Conservation (phyloP, 2,329 filamentous ascomycete species). For the Ophiostoma montium region DNA sequence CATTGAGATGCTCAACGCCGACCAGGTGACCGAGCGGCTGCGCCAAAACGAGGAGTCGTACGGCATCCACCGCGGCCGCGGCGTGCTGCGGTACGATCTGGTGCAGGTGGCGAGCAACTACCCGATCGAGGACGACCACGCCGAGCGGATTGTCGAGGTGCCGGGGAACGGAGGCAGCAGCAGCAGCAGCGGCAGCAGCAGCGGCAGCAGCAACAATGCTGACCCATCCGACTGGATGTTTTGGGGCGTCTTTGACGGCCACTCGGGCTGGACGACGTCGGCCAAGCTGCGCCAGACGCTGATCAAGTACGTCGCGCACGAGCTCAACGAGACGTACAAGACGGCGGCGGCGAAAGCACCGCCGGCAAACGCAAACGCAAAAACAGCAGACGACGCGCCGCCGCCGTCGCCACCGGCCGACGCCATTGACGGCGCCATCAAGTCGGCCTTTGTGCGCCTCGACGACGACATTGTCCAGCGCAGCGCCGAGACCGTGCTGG, state of each 20-base stretch:
- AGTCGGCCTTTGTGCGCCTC: slow-evolving; percentile 73
- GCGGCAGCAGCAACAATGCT: slow-evolving; percentile 28
- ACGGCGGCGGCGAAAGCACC: slow-evolving; percentile 35
- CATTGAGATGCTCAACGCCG: slow-evolving; percentile 90
- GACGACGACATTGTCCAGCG: slow-evolving; percentile 92
- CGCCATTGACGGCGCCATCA: slow-evolving; percentile 81
- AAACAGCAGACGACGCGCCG: too few species aligned
- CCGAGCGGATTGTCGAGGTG: slow-evolving; percentile 93
- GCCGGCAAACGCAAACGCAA: too few species aligned
- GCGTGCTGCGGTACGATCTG: slow-evolving; percentile 87
- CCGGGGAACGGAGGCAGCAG: slow-evolving; percentile 40
- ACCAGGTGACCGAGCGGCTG: slow-evolving; percentile 83
- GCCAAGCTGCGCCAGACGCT: slow-evolving; percentile 86
- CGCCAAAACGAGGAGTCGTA: slow-evolving; percentile 86
- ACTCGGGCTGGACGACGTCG: slow-evolving; percentile 96
- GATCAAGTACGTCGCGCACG: slow-evolving; percentile 82
- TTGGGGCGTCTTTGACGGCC: slow-evolving; percentile 97
- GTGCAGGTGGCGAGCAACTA: slow-evolving; percentile 93
- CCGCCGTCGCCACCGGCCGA: slow-evolving; percentile 51
- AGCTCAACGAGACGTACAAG: slow-evolving; percentile 86
- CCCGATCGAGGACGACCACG: slow-evolving; percentile 95
- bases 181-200: too few species aligned
- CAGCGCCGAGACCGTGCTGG: slow-evolving; percentile 81
- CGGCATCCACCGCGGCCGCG: slow-evolving; percentile 73
- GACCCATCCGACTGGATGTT: slow-evolving; percentile 91